Conservation (phyloP, 768 basidiomycete genomes). For the Leccinum incarnatum region DNA sequence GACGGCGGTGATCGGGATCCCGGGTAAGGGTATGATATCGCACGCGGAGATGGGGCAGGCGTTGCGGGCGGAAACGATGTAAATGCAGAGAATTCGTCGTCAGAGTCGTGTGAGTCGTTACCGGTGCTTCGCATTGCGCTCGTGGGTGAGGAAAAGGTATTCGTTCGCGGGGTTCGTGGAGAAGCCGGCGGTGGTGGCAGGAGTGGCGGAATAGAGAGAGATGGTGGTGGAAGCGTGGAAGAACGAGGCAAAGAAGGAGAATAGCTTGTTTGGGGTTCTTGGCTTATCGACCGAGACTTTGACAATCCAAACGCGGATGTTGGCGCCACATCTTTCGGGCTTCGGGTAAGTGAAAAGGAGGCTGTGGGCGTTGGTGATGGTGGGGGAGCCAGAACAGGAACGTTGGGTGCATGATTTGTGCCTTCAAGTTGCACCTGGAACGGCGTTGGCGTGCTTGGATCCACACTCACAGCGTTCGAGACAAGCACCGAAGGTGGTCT, state of each 20-base stretch:
- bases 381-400: slow-evolving; percentile 22
- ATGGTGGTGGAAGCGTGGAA: slow-evolving; percentile 12
- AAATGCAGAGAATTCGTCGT: slow-evolving; percentile 56
- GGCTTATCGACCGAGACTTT: slow-evolving; percentile 7
- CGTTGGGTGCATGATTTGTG: slow-evolving; percentile 1
- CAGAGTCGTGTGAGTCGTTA: slow-evolving; percentile 30
- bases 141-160: slow-evolving; percentile 3
- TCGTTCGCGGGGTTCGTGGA: slow-evolving; percentile 32
- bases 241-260: slow-evolving; percentile 19
- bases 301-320: slow-evolving; percentile 1
- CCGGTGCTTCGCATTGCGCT: not conserved
- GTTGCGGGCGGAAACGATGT: slow-evolving; percentile 27
- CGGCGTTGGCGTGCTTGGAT: not conserved
- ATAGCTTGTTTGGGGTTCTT: slow-evolving; percentile 18
- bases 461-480: not conserved
- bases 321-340: slow-evolving; percentile 8
- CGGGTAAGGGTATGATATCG: slow-evolving; percentile 9
- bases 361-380: slow-evolving; percentile 32
- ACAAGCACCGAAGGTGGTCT: slow-evolving; percentile 9
- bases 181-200: slow-evolving; percentile 32
- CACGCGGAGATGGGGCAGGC: slow-evolving; percentile 5
- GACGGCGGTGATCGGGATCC: slow-evolving; percentile 26
- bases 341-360: slow-evolving; percentile 16
- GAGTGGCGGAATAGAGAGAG: slow-evolving; percentile 27
- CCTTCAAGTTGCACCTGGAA: not conserved